Evolutionary conservation across 2,329 filamentous ascomycete genomes (phyloP).

Genomic region (Aspergillus phoenicis): DNA sequence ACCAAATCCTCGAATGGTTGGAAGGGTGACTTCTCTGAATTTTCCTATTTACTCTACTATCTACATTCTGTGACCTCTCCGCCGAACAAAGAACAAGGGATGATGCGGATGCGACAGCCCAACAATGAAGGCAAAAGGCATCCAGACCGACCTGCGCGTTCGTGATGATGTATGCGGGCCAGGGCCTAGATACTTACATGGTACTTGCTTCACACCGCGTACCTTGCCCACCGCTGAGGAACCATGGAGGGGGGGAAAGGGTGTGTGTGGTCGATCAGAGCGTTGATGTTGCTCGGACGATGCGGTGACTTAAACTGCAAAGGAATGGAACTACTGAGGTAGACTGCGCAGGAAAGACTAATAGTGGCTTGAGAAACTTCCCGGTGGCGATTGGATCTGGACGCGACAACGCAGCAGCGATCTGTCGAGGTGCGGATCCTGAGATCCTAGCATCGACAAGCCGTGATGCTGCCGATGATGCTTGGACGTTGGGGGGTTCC

Average conservation of each 20-base stretch:
- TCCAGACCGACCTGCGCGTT: neutral
- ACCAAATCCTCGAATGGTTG: constrained; percentile 2
- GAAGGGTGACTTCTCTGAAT: neutral
- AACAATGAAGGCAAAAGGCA: constrained; percentile 6
- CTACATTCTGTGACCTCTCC: neutral
- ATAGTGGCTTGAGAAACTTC: constrained; percentile 5
- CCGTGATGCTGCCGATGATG: constrained; percentile 6
- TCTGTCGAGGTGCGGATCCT: constrained; percentile 18
- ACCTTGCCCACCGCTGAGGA: neutral
- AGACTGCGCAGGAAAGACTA: constrained; percentile 13
- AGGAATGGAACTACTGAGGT: constrained; percentile 12
- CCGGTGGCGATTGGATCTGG: constrained; percentile 18
- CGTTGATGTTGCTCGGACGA: constrained; percentile 10
- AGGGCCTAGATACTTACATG: neutral
- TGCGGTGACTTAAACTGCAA: constrained; percentile 2
- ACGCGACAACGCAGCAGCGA: constrained; percentile 23
- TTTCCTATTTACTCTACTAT: neutral
- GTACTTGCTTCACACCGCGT: neutral
- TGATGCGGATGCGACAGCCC: neutral
- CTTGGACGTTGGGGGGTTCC: constrained; percentile 11
- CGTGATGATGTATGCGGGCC: neutral
- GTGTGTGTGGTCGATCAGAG: neutral
- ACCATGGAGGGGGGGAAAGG: neutral
- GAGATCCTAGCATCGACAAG: constrained; percentile 14
- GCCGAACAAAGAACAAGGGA: constrained; percentile 1